Base-by-base conservation (phyloP, 805 yeast genomes). In the Teunomyces barrocoloradensis region DNA sequence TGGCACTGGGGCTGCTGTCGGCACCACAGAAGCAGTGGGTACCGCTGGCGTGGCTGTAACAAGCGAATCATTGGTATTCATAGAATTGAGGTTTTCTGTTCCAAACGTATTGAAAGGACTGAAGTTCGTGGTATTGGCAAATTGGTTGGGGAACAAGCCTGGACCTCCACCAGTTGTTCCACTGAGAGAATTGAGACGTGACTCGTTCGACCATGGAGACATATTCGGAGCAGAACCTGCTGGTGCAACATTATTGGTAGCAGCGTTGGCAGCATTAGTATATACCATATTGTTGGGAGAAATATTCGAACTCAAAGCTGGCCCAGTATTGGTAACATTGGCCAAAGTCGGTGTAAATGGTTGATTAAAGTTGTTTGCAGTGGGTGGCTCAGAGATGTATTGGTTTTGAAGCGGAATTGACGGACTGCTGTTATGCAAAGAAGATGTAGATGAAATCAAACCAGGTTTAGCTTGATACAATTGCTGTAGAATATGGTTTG, bases 401-500 rank as follows among this genome's bases (percentile, higher is more conserved):
- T 21, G 40, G 20, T 17, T 40, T 13, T 47, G 44, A 34, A 47
- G 49, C 6, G 49, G 18, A 2, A 47, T 30, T 2, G 53, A 43
- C 4, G 53, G 43, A 2, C 42, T 41, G 12, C 34, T 39, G 7
- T 15, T 18, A 32, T 25, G 23, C 34, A 40, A 40, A 10, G 34
- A 27, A 27, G 43, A 40, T 27, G 42, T 30, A 4, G 36, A 15
- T 27, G 30, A 42, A 25, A 38, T 48, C 5, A 59, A 53, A 15
- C 57, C 54, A 11, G 70, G 69, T 36, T 60, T 66, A 11, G 69
- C 68, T 17, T 59, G 71, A 51, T 65, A 69, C 33, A 65, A 62
- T 53, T 63, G 74, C 39, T 64, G 69, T 47, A 68, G 54, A 21
- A 66, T 47, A 41, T 60, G 69, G 42, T 64, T 62, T 5, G 32